Evolutionary conservation across 495 filamentous ascomycete genomes (phyloP).

Genomic region (Aspergillus bridgeri): DNA sequence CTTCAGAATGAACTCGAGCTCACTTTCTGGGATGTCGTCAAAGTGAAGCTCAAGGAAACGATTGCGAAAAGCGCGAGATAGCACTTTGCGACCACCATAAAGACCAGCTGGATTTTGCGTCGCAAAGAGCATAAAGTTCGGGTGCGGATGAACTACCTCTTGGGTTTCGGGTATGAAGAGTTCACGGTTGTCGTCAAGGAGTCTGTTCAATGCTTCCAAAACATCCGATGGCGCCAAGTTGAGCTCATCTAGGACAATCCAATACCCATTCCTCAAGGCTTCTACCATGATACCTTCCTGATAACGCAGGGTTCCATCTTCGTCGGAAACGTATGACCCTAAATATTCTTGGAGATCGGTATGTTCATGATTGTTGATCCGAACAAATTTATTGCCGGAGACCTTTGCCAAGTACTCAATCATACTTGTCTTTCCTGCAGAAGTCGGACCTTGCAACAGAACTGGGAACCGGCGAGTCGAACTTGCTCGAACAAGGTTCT

Average conservation of each 20-base stretch:
- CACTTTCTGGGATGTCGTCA: conserved; percentile 94
- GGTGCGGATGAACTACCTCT: conserved; percentile 83
- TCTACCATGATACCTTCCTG: conserved; percentile 94
- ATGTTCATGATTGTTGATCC: conserved; percentile 99
- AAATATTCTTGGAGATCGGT: conserved; percentile 98
- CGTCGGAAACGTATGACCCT: conserved; percentile 84
- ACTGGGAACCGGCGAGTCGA: conserved; percentile 91
- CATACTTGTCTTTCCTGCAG: conserved; percentile 98
- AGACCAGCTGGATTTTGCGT: conserved; percentile 96
- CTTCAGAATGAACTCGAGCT: conserved; percentile 88
- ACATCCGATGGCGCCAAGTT: conserved; percentile 97
- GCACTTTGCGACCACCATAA: conserved; percentile 88
- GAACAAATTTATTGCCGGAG: conserved; percentile 92
- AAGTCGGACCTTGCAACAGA: conserved; percentile 95
- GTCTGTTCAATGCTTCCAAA: conserved; percentile 87
- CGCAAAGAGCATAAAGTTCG: conserved; percentile 98
- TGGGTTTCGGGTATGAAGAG: conserved; percentile 96
- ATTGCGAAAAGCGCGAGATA: conserved; percentile 94
- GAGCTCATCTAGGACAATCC: conserved; percentile 97
- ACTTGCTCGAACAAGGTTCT: conserved; percentile 88
- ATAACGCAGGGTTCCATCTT: conserved; percentile 79
- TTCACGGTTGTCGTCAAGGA: conserved; percentile 97
- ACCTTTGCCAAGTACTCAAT: conserved; percentile 95
- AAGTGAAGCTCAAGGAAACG: conserved; percentile 97
- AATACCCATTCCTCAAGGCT: conserved; percentile 87